Evolutionary conservation across 2,329 filamentous ascomycete species (phyloP).

Genomic region (Fusarium nanum): DNA sequence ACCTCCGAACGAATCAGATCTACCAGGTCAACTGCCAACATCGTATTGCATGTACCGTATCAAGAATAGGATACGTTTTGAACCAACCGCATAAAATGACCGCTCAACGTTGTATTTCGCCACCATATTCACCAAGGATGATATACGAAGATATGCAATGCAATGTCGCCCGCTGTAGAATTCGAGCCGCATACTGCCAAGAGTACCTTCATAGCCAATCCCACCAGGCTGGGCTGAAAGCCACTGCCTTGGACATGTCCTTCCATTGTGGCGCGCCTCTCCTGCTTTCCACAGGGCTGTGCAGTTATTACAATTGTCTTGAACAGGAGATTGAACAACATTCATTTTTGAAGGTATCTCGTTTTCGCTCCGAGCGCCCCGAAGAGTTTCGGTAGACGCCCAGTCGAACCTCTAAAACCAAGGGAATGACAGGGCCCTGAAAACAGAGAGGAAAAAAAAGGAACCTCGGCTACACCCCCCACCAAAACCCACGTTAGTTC

Average conservation of each 20-base stretch:
- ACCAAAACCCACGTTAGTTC: conserved; percentile 9
- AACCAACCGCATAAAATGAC: background rate
- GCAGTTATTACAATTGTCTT: background rate
- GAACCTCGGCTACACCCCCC: conserved; percentile 27
- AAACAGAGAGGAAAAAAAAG: no score
- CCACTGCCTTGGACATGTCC: conserved; percentile 25
- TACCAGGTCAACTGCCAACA: background rate
- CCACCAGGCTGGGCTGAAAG: conserved; percentile 20
- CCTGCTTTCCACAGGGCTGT: conserved; percentile 16
- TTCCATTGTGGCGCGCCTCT: conserved; percentile 27
- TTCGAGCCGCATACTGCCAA: conserved; percentile 39
- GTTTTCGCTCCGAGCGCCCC: conserved; percentile 23
- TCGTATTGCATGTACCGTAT: background rate
- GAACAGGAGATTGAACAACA: background rate
- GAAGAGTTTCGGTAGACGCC: conserved; percentile 37
- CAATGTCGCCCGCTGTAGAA: conserved; percentile 3
- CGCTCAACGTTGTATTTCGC: conserved; percentile 39
- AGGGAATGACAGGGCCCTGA: conserved; percentile 35
- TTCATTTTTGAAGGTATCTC: background rate
- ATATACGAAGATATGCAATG: background rate
- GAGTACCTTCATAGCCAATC: conserved; percentile 31
- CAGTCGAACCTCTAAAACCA: conserved; percentile 29
- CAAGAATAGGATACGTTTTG: background rate
- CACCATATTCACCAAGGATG: conserved; percentile 18
- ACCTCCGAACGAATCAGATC: conserved; percentile 20